Evolutionary conservation across 345 rosid species (phyloP), one percentile per base, ranked within the genome.

Genomic region (Dipteronia dyeriana): DNA sequence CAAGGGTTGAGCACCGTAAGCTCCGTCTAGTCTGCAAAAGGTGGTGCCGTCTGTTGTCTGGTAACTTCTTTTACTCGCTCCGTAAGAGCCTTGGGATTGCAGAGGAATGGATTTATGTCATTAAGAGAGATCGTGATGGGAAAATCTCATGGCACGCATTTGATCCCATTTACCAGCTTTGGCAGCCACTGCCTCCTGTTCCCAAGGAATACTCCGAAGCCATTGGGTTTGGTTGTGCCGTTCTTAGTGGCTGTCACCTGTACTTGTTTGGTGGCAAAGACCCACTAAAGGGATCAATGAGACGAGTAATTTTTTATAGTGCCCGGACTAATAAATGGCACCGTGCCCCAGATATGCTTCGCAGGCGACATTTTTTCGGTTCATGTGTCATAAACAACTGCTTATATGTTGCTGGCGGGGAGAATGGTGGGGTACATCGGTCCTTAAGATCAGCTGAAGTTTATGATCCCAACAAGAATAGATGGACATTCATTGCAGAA

Each of bases 111-210:
- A 83, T 91, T 34, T 91, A 90, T 7, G 84, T 91, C 43, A 82
- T 91, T 66, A 91, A 91, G 79, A 86, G 91, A 85, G 96, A 90
- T 74, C 86, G 91, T 78, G 93, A 90, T 56, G 88, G 88, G 22
- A 91, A 90, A 82, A 86, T 91, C 70, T 88, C 96, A 16, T 91
- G 96, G 96, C 91, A 91, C 78, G 92, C 96, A 78, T 91, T 91
- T 68, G 93, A 90, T 77, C 96, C 96, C 8, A 57, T 85, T 43
- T 83, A 88, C 87, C 96, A 90, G 85, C 90, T 90, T 11, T 91
- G 95, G 91, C 95, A 87, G 78, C 90, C 90, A 57, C 90, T 91
- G 20, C 93, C 95, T 22, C 93, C 96, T 9, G 87, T 90, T 23
- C 96, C 96, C 0, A 90, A 83, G 86, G 96, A 91, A 71, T 91